Conservation (phyloP, 2,329 filamentous ascomycete genomes). For the Calonectria ilicicola region DNA sequence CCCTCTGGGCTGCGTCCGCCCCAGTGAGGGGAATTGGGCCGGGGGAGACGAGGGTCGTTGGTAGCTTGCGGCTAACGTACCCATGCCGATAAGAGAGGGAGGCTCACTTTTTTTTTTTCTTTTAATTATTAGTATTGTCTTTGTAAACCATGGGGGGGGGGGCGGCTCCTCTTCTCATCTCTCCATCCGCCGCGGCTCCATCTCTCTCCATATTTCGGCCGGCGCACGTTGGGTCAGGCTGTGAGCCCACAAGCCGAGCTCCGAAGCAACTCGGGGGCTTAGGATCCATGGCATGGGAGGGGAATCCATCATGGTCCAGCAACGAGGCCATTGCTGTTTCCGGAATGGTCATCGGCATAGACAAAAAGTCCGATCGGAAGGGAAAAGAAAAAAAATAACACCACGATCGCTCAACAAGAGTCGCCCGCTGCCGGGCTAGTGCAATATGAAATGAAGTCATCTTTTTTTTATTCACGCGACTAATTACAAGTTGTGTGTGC, state of each 20-base stretch:
- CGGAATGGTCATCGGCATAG: slow-evolving; percentile 29
- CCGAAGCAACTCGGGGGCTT: background rate
- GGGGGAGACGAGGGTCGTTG: background rate
- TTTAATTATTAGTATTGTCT: too few species aligned
- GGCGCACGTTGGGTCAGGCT: background rate
- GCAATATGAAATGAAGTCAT: slow-evolving; percentile 1
- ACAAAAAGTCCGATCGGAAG: background rate
- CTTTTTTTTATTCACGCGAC: background rate
- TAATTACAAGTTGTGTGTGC: background rate
- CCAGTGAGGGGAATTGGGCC: slow-evolving; percentile 1
- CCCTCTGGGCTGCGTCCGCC: background rate
- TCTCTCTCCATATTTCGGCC: background rate
- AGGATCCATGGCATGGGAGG: background rate
- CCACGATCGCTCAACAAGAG: background rate
- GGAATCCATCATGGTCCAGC: background rate
- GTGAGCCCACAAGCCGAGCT: slow-evolving; percentile 1
- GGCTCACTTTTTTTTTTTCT: background rate
- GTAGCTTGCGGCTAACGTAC: background rate
- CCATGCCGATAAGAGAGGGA: background rate
- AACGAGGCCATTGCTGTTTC: slow-evolving; percentile 16
- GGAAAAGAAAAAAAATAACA: background rate
- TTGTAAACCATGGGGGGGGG: background rate
- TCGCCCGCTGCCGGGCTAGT: background rate
- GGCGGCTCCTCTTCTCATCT: background rate
- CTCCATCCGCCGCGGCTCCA: background rate